Base-by-base conservation (phyloP, 2,329 filamentous ascomycete species). In the Escovopsis sp. region DNA sequence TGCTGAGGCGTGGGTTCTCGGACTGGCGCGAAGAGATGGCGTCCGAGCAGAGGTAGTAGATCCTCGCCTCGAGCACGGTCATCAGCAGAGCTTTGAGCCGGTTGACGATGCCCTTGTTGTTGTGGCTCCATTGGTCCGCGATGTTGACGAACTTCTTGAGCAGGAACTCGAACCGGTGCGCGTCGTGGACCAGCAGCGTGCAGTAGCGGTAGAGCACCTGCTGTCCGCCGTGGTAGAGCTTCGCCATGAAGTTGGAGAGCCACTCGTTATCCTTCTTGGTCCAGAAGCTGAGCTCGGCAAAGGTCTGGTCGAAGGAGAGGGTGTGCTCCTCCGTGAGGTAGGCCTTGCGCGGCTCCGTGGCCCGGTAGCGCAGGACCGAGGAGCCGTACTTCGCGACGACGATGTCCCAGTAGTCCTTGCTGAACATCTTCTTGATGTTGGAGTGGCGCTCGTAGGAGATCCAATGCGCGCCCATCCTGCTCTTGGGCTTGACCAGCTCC, bases 381-480 rank as follows among this genome's bases (percentile, higher is more conserved):
- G 45, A 40, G 9, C 57, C 56, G 27, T 50, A 57, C 16, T 47
- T 54, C 2, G 16, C 20, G 1, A 58, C 42, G 7, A 48, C 42
- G 10, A 40, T 45, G 13, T 48, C 35, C 57, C 57, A 59, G 43
- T 56, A 59, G 7, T 43, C 45, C 9, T 51, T 40, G 0, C 38
- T 47, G 39, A 57, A 59, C 31, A 48, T 42, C 9, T 47, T 47
- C 6, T 44, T 35, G 1, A 48, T 35, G 7, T 49, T 45, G 2
- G 43, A 41, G 15, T 50, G 39, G 10, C 45, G 47, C 4, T 47
- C 25, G 24, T 44, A 53, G 14, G 49, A 45, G 9, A 12, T 39
- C 34, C 50, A 48, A 30, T 30, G 8, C 27, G 27, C 27, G 27
- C 27, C 27, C 27, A 30, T 30, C 27, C 27, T 30, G 27, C 27